A percentile compares a stretch with the other conserved stretches of the same genome.
Evolutionary conservation across 257 asterid species (phyloP).

Genomic region (Cordia subcordata): DNA sequence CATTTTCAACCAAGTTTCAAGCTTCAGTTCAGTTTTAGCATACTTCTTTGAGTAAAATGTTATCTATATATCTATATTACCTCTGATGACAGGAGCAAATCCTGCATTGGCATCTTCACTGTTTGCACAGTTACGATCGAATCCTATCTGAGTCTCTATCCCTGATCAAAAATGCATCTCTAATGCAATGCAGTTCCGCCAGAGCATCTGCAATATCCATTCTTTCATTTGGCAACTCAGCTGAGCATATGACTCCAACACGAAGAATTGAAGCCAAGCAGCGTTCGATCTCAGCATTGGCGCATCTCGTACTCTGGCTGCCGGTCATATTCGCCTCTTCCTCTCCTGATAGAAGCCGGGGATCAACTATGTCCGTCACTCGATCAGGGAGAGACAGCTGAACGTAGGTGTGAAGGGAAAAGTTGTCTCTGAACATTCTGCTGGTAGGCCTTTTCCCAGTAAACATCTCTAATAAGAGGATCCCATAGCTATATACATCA

Average conservation of each 20-base stretch:
- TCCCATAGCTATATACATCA: constrained; percentile 32
- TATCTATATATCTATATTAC: too few relatives aligned
- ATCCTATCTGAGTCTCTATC: neutral
- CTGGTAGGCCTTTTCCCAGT: constrained; percentile 23
- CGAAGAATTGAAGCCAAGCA: constrained; percentile 13
- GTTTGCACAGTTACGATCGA: neutral
- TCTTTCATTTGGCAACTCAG: constrained; percentile 19
- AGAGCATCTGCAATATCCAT: constrained; percentile 25
- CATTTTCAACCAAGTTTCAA: too few relatives aligned
- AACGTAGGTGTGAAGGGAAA: constrained; percentile 16
- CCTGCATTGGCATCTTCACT: too few relatives aligned
- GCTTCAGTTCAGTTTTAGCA: too few relatives aligned
- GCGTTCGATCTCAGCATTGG: neutral
- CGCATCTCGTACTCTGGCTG: neutral
- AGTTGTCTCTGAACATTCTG: constrained; percentile 5
- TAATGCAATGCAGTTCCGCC: constrained; percentile 5
- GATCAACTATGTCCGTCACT: constrained; percentile 17
- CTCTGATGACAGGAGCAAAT: too few relatives aligned
- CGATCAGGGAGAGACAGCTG: constrained; percentile 12
- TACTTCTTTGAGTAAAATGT: too few relatives aligned
- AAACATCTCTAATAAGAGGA: constrained; percentile 27
- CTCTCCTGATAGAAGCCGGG: neutral
- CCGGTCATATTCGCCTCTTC: neutral
- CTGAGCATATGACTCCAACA: constrained; percentile 24
- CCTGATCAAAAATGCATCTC: neutral